Conservation (phyloP, 2,329 filamentous ascomycete species). For the Rutstroemia sp. region DNA sequence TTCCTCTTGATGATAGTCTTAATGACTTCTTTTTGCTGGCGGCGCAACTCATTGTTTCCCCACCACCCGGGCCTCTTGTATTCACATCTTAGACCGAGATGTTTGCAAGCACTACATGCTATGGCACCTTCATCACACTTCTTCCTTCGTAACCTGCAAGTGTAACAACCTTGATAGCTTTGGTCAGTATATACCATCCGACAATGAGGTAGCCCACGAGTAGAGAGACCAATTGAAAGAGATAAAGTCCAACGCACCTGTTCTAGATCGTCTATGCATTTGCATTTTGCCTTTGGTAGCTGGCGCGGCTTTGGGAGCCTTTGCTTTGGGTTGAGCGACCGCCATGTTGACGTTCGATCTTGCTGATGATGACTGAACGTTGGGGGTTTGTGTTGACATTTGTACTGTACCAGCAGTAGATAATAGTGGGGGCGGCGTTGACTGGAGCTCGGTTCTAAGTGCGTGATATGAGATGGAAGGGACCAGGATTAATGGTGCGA, state of each 20-base stretch:
- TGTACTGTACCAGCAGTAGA: constrained; percentile 27
- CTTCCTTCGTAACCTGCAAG: constrained; percentile 58
- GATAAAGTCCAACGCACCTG: constrained; percentile 57
- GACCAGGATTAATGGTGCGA: constrained; percentile 4
- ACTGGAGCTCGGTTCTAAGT: constrained; percentile 8
- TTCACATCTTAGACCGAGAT: constrained; percentile 78
- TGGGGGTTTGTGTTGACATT: constrained; percentile 63
- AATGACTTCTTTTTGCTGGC: constrained; percentile 86
- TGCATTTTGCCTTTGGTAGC: constrained; percentile 65
- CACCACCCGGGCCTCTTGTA: constrained; percentile 98
- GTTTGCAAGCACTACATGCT: constrained; percentile 56
- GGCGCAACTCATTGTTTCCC: constrained; percentile 83
- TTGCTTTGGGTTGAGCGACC: constrained; percentile 53
- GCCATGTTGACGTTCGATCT: constrained; percentile 43
- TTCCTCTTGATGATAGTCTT: constrained; percentile 97
- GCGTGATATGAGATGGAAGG: constrained; percentile 7
- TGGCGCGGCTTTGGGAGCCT: constrained; percentile 47
- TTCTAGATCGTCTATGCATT: constrained; percentile 90
- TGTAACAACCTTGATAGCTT: constrained; percentile 51
- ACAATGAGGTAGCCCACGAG: constrained; percentile 30
- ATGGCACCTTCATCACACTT: constrained; percentile 62
- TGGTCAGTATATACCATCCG: constrained; percentile 41
- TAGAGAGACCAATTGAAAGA: constrained; percentile 36
- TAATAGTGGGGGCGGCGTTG: constrained; percentile 20
- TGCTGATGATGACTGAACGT: constrained; percentile 36